Evolutionary conservation across 305 asterid species (phyloP).

Genomic region (Salvia sclarea): DNA sequence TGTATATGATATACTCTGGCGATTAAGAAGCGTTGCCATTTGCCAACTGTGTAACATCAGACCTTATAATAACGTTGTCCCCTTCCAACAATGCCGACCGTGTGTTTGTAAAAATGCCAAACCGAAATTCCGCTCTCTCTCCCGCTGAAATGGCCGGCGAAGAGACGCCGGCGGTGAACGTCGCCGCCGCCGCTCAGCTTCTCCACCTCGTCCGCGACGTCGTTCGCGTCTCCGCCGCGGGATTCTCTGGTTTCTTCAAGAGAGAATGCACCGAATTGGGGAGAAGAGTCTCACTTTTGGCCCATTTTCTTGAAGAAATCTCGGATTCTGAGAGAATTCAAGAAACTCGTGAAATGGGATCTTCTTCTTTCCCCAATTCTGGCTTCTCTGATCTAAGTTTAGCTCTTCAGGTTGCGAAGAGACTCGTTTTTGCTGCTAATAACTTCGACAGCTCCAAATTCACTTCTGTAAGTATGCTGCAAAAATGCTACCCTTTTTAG

Average conservation of each 20-base stretch:
- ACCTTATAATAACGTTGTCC: slow-evolving; percentile 31
- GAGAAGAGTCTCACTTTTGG: slow-evolving; percentile 62
- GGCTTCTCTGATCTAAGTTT: slow-evolving; percentile 52
- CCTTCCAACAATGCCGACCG: slow-evolving; percentile 23
- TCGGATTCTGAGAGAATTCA: slow-evolving; percentile 43
- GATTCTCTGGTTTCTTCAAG: slow-evolving; percentile 66
- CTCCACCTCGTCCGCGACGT: slow-evolving; percentile 63
- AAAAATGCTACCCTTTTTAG: neutral
- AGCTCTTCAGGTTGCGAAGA: slow-evolving; percentile 50
- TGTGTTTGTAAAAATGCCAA: slow-evolving; percentile 30
- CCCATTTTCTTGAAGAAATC: slow-evolving; percentile 68
- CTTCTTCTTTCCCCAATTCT: slow-evolving; percentile 42
- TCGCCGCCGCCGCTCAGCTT: slow-evolving; percentile 29
- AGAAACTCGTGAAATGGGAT: slow-evolving; percentile 35
- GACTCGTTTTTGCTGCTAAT: slow-evolving; percentile 47
- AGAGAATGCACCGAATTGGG: slow-evolving; percentile 66
- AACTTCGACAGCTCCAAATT: slow-evolving; percentile 33
- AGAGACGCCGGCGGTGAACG: slow-evolving; percentile 37
- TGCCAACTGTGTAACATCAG: slow-evolving; percentile 36
- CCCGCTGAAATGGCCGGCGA: slow-evolving; percentile 53
- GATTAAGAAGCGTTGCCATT: slow-evolving; percentile 23
- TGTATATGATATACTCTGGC: neutral
- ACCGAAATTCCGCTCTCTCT: slow-evolving; percentile 17
- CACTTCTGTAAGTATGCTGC: slow-evolving; percentile 41
- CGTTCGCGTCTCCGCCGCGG: slow-evolving; percentile 50